These are phyloP conservation scores for Globisporangium nodosum DNA, from an alignment of 352 stramenopile species.

Conservation along the genomic window DNA sequence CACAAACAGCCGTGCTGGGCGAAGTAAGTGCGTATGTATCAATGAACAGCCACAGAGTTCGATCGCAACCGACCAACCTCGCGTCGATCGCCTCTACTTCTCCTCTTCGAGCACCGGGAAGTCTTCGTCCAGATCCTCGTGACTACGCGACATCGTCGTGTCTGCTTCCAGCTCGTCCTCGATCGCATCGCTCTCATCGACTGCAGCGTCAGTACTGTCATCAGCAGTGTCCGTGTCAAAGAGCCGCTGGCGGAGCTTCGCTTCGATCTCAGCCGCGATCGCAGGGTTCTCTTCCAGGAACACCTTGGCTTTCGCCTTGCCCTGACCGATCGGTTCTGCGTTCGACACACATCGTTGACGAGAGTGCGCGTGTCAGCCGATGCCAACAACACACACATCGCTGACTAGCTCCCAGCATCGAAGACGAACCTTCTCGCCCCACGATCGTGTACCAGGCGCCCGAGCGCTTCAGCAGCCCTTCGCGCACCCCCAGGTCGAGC, in stretches of 20 bases:
- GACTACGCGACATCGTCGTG: background rate
- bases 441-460: conserved; percentile 76
- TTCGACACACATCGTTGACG: background rate
- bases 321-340: conserved; percentile 78
- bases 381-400: background rate
- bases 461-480: conserved; percentile 71
- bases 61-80: background rate
- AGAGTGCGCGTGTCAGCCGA: background rate
- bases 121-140: background rate
- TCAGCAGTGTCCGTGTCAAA: conserved; percentile 29
- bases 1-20: conserved; percentile 77
- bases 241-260: conserved; percentile 57
- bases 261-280: conserved; percentile 64
- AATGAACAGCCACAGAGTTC: no score
- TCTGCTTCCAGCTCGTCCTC: conserved; percentile 2
- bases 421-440: conserved; percentile 45
- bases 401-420: background rate
- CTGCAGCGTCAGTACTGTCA: conserved; percentile 3
- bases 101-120: conserved; percentile 7
- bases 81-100: background rate
- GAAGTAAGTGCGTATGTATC: background rate
- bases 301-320: conserved; percentile 77
- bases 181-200: conserved; percentile 5
- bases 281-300: conserved; percentile 75
- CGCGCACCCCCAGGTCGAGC: conserved; percentile 68